Conservation (phyloP, 495 filamentous ascomycete species). For the Aspergillus saccharolyticus region DNA sequence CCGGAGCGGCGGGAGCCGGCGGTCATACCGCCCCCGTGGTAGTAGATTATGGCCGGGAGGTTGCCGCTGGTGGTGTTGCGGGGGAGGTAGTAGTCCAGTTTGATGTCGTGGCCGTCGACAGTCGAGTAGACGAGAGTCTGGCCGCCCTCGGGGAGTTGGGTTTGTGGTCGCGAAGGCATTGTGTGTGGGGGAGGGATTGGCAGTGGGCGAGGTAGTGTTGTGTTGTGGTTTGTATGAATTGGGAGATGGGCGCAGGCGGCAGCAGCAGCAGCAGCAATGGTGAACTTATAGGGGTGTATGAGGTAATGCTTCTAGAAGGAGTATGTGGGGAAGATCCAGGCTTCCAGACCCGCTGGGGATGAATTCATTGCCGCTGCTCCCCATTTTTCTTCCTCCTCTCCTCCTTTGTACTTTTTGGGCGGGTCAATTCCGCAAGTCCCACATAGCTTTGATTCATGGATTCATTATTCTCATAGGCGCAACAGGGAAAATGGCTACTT, state of each 20-base stretch:
- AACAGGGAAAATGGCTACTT: no score
- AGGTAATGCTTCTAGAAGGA: background rate
- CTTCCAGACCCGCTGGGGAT: background rate
- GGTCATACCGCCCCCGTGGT: constrained; percentile 36
- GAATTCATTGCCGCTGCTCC: background rate
- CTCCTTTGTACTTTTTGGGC: no score
- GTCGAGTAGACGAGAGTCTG: constrained; percentile 24
- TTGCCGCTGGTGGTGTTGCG: constrained; percentile 3
- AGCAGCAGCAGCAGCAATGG: background rate
- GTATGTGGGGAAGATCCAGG: background rate
- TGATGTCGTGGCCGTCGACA: constrained; percentile 27
- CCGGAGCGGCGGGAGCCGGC: constrained; percentile 26
- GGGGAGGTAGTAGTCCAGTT: constrained; percentile 29
- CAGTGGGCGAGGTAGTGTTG: background rate
- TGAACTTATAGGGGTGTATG: background rate
- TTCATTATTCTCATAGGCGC: no score
- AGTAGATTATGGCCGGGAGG: constrained; percentile 31
- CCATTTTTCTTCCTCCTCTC: no score
- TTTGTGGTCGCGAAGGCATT: background rate
- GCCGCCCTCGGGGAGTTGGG: constrained; percentile 5
- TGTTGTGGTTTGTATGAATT: background rate
- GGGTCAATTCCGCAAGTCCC: no score
- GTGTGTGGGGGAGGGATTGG: background rate
- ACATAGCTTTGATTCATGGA: no score
- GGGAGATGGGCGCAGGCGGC: background rate